Evolutionary conservation across 345 rosid species (phyloP).

Genomic region (Streptanthus diversifolius): DNA sequence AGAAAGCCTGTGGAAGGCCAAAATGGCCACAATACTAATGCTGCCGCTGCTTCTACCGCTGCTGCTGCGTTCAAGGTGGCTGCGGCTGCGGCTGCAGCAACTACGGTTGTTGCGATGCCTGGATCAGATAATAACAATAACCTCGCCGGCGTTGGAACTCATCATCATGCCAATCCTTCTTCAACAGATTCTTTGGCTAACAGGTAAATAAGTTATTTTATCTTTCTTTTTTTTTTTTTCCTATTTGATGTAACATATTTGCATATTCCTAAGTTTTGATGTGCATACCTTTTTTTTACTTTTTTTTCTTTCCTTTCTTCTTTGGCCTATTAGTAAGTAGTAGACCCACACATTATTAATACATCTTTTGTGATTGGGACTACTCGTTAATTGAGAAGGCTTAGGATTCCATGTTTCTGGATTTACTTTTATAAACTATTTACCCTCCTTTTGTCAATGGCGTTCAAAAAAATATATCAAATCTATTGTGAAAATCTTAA

Average conservation of each 20-base stretch:
- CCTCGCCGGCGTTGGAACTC: constrained; percentile 29
- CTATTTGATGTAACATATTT: constrained; percentile 9
- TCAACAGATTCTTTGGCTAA: constrained; percentile 34
- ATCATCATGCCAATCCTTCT: constrained; percentile 37
- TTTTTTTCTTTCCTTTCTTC: constrained; percentile 11
- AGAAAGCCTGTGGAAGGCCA: constrained; percentile 99
- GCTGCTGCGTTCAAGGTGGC: constrained; percentile 41
- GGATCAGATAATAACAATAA: constrained; percentile 37
- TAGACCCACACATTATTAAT: constrained; percentile 34
- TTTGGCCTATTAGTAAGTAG: constrained; percentile 38
- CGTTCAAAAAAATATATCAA: neutral
- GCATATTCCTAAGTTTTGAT: constrained; percentile 43
- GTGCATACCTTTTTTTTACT: constrained; percentile 33
- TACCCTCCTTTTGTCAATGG: constrained; percentile 8
- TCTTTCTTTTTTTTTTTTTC: neutral
- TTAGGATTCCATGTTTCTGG: constrained; percentile 28
- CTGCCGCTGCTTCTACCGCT: neutral
- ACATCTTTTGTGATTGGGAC: constrained; percentile 25
- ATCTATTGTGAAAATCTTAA: neutral
- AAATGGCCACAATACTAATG: constrained; percentile 61
- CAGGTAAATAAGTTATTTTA: constrained; percentile 30
- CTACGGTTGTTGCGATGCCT: constrained; percentile 35
- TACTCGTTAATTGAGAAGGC: constrained; percentile 8
- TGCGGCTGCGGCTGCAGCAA: constrained; percentile 4
- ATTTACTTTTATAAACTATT: constrained; percentile 12